Base-by-base conservation (phyloP, 2,329 filamentous ascomycete genomes). In the Cladosporium sp. region DNA sequence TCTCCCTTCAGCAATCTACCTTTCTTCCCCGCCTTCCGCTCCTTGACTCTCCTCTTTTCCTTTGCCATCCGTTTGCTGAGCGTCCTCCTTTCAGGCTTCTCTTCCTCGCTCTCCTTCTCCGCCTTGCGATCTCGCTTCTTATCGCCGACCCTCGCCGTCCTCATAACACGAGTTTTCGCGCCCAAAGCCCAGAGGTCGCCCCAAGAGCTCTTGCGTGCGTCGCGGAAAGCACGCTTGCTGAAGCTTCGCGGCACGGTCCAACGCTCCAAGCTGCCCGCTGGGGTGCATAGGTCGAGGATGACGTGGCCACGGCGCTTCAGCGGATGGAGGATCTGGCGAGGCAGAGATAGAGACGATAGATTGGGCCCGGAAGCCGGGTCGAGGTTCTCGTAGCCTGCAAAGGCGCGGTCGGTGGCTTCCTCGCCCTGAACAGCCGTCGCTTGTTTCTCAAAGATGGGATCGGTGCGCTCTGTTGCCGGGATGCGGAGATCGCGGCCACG, bases 121-220 rank as follows among this genome's bases (percentile, higher is more conserved):
- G 46, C 52, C 41, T 59, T 53, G 8, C 32, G 28, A 19, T 43
- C 31, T 4, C 48, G 11, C 40, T 50, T 43, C 54, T 58, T 52
- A 13, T 58, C 56, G 8, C 56, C 59, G 4, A 53, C 48, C 54
- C 54, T 45, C 83, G 80, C 41, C 87, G 72, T 75, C 43, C 87
- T 75, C 2, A 70, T 65, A 3, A 86, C 79, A 10, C 89, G 79
- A 0, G 89, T 95, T 77, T 97, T 97, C 18, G 91, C 92, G 0
- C 93, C 93, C 0, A 97, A 76, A 0, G 92, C 90, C 93, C 93
- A 98, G 9, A 97, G 76, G 67, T 97, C 93, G 37, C 93, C 93
- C 93, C 92, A 97, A 49, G 74, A 74, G 0, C 86, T 81, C 72
- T 98, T 98, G 56, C 93, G 83, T 34, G 93, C 93, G 66, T 97